Evolutionary conservation across 176 grass and related monocot species (phyloP).

Genomic region (Hyparrhenia diplandra): DNA sequence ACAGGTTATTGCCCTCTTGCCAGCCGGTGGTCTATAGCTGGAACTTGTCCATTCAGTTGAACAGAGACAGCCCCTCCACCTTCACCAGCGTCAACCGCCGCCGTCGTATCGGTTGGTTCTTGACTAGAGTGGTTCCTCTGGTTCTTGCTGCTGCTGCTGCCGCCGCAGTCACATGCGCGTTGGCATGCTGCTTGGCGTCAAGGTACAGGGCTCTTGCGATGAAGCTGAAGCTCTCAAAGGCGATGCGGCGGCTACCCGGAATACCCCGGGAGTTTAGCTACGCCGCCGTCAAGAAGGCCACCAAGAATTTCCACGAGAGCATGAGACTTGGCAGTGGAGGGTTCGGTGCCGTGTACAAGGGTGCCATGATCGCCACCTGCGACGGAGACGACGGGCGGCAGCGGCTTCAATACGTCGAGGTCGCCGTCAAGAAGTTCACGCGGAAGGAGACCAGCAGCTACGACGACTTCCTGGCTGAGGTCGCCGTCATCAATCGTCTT

Average conservation of each 20-base stretch:
- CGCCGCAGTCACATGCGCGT: too few relatives aligned
- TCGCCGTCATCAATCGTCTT: background rate
- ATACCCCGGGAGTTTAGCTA: background rate
- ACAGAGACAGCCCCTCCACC: too few relatives aligned
- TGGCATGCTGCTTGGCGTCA: background rate
- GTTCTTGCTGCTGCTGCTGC: too few relatives aligned
- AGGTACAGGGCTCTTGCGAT: background rate
- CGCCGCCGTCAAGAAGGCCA: slow-evolving; percentile 2
- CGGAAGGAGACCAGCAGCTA: background rate
- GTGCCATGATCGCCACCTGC: background rate
- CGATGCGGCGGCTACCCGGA: background rate
- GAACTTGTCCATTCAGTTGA: too few relatives aligned
- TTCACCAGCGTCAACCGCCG: too few relatives aligned
- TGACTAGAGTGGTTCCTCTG: too few relatives aligned
- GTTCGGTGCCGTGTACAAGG: background rate
- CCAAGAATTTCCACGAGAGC: background rate
- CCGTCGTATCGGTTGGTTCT: too few relatives aligned
- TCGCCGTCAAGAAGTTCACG: slow-evolving; percentile 7
- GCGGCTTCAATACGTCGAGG: background rate
- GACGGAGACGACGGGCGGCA: background rate
- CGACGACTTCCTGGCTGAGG: slow-evolving; percentile 3
- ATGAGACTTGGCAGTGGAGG: background rate
- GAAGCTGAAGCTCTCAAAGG: background rate
- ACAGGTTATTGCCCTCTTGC: too few relatives aligned
- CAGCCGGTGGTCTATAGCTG: too few relatives aligned